Evolutionary conservation across 306 rosid species (phyloP).

Genomic region (Dicorynia guianensis): DNA sequence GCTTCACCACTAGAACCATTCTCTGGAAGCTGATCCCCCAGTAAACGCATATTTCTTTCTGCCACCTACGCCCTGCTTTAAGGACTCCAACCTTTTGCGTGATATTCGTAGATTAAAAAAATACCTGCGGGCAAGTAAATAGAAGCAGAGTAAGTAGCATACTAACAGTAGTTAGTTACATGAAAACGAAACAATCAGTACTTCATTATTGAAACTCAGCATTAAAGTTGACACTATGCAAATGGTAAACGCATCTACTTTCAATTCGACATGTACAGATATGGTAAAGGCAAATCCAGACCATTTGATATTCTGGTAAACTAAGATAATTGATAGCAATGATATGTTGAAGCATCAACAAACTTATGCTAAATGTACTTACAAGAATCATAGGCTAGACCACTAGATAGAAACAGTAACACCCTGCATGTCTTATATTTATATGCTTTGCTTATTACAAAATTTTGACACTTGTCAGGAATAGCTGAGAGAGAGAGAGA

Average conservation of each 20-base stretch:
- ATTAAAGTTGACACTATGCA: background rate
- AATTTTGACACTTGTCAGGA: constrained; percentile 1
- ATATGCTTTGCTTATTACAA: constrained; percentile 13
- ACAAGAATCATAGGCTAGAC: too few relatives aligned
- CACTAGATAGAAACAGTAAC: constrained; percentile 13
- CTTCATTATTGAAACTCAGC: constrained; percentile 4
- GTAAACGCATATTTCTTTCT: constrained; percentile 49
- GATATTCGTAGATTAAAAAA: constrained; percentile 25
- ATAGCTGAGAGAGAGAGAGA: background rate
- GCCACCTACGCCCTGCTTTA: constrained; percentile 75
- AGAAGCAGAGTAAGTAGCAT: constrained; percentile 17
- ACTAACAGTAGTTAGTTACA: constrained; percentile 3
- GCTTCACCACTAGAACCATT: constrained; percentile 56
- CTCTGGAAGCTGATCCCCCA: constrained; percentile 39
- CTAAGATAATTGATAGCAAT: background rate
- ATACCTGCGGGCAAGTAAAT: constrained; percentile 25
- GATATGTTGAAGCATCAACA: constrained; percentile 10
- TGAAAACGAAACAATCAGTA: constrained; percentile 20
- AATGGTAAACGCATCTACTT: constrained; percentile 26
- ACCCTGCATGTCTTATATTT: background rate
- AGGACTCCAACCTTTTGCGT: constrained; percentile 77
- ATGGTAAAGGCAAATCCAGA: constrained; percentile 15
- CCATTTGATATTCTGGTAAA: constrained; percentile 19
- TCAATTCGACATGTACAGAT: background rate
- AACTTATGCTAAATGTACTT: constrained; percentile 7